These are phyloP conservation scores for Septoria petroselini DNA, from an alignment of 2,329 filamentous ascomycete genomes.

Conservation along the genomic window DNA sequence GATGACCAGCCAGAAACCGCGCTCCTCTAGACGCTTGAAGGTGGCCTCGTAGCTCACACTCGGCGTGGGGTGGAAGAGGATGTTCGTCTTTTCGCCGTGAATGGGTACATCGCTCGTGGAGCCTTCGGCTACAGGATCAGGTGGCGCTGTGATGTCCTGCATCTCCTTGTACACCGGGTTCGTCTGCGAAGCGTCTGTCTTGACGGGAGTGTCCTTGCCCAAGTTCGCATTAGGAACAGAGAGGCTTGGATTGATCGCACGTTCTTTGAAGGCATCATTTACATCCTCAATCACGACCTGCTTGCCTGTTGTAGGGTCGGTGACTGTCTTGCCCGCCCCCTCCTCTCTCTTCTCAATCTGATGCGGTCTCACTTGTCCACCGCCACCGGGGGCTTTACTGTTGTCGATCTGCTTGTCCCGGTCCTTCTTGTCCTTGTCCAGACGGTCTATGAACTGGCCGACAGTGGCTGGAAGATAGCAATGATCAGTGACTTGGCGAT, in stretches of 20 bases:
- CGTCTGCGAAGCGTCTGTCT: slow-evolving; percentile 68
- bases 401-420: slow-evolving; percentile 69
- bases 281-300: slow-evolving; percentile 84
- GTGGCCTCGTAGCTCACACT: slow-evolving; percentile 86
- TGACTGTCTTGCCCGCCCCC: slow-evolving; percentile 60
- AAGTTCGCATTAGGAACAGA: slow-evolving; percentile 89
- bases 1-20: slow-evolving; percentile 66
- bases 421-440: slow-evolving; percentile 75
- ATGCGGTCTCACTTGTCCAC: slow-evolving; percentile 46
- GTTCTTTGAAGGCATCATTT: slow-evolving; percentile 65
- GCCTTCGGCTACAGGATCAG: slow-evolving; percentile 76
- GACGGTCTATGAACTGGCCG: slow-evolving; percentile 72
- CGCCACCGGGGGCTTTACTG: slow-evolving; percentile 30
- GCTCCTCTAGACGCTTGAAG: slow-evolving; percentile 71
- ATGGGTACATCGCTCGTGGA: slow-evolving; percentile 92
- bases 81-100: slow-evolving; percentile 92
- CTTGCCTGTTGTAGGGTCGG: slow-evolving; percentile 83
- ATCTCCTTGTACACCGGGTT: slow-evolving; percentile 76
- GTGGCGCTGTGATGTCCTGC: slow-evolving; percentile 87
- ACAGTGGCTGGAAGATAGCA: slow-evolving; percentile 61
- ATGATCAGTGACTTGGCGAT: no score
- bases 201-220: slow-evolving; percentile 67
- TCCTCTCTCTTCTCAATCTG: slow-evolving; percentile 47
- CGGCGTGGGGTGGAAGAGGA: slow-evolving; percentile 92
- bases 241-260: slow-evolving; percentile 70